Evolutionary conservation across 208 protist species (phyloP).

Genomic region (Phytomonas francai): DNA sequence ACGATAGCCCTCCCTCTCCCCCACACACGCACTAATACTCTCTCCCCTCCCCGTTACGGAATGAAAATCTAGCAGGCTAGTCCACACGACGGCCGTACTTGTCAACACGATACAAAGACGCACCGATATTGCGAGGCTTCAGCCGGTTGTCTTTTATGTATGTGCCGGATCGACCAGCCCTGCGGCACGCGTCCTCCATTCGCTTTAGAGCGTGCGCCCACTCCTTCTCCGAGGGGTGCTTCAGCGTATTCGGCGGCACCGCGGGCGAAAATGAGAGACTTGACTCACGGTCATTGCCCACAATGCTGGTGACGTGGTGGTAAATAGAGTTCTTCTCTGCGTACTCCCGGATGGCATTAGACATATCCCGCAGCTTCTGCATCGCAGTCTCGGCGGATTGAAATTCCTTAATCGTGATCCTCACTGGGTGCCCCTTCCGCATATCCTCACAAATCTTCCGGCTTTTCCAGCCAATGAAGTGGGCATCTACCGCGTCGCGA

Average conservation of each 20-base stretch:
- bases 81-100: conserved; percentile 82
- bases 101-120: conserved; percentile 69
- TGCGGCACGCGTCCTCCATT: conserved; percentile 67
- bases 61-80: conserved; percentile 11
- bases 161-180: conserved; percentile 60
- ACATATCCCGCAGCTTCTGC: conserved; percentile 78
- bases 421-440: conserved; percentile 62
- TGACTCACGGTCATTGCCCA: conserved; percentile 65
- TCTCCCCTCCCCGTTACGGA: neutral
- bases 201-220: conserved; percentile 54
- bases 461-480: conserved; percentile 85
- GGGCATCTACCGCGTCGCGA: conserved; percentile 78
- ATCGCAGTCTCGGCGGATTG: conserved; percentile 60
- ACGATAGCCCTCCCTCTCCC: neutral
- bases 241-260: conserved; percentile 27
- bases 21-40: too few species aligned
- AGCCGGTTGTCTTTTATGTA: conserved; percentile 56
- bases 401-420: conserved; percentile 78
- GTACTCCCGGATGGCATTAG: conserved; percentile 55
- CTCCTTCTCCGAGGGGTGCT: conserved; percentile 76
- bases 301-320: conserved; percentile 79
- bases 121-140: conserved; percentile 66
- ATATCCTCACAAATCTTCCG: conserved; percentile 83
- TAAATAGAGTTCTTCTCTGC: conserved; percentile 48
- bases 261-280: conserved; percentile 63